These are phyloP conservation scores for Sordariomycetes sp. DNA, from an alignment of 2,329 filamentous ascomycete genomes.

Conservation along the genomic window DNA sequence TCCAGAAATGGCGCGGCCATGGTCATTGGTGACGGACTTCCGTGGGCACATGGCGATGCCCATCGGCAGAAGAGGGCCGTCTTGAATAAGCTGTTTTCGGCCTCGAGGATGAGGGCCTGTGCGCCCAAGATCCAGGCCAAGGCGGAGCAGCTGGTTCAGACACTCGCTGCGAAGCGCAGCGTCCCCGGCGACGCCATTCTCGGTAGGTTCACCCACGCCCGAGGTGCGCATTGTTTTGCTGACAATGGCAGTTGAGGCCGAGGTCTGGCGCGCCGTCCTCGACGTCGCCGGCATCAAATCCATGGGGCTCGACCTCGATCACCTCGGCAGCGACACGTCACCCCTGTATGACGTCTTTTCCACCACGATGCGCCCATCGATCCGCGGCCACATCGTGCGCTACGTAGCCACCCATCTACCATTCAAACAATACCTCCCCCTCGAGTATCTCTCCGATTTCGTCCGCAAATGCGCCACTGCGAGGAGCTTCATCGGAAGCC, in stretches of 20 bases:
- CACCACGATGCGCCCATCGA: slow-evolving; percentile 14
- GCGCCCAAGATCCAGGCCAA: slow-evolving; percentile 23
- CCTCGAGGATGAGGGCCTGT: slow-evolving; percentile 14
- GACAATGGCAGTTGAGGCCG: slow-evolving; percentile 12
- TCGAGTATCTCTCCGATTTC: slow-evolving; percentile 25
- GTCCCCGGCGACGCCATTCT: slow-evolving; percentile 4
- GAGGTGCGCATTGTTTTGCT: neutral
- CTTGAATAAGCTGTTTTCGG: slow-evolving; percentile 21
- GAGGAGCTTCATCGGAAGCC: slow-evolving; percentile 17
- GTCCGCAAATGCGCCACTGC: slow-evolving; percentile 17
- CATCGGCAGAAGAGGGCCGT: slow-evolving; percentile 24
- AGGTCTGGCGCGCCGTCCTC: slow-evolving; percentile 20
- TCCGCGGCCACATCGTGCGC: slow-evolving; percentile 15
- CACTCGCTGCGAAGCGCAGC: slow-evolving; percentile 10
- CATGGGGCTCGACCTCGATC: slow-evolving; percentile 22
- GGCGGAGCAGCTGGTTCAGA: slow-evolving; percentile 15
- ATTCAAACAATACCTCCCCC: slow-evolving; percentile 22
- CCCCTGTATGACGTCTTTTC: slow-evolving; percentile 12
- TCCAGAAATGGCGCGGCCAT: slow-evolving; percentile 14
- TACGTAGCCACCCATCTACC: slow-evolving; percentile 23
- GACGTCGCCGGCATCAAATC: slow-evolving; percentile 24
- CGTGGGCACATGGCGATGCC: slow-evolving; percentile 23
- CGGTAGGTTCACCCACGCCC: neutral
- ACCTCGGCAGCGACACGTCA: slow-evolving; percentile 16
- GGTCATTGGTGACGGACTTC: slow-evolving; percentile 20